Base-by-base conservation (phyloP, 495 filamentous ascomycete genomes). In the Trichocladium antarcticum region DNA sequence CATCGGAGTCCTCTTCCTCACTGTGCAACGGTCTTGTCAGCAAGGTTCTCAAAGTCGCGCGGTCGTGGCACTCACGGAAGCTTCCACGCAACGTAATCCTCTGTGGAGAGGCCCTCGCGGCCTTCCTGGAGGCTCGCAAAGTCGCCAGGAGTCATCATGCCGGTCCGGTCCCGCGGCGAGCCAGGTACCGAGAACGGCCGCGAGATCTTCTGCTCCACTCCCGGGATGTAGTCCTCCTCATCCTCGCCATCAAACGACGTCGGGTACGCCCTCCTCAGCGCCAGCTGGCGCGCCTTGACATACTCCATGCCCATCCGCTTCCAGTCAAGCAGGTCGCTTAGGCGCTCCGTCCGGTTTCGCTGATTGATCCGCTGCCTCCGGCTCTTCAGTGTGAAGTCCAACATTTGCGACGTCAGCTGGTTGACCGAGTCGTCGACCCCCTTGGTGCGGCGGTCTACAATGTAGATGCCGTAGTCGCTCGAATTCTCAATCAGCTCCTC, bases 271-370 rank as follows among this genome's bases (percentile, higher is more conserved):
- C 92, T 79, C 48, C 92, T 74, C 51, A 98, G 70, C 12, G 92
- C 92, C 50, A 98, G 67, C 66, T 97, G 93, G 31, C 92, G 79
- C 29, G 92, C 92, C 70, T 98, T 98, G 68, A 95, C 85, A 56
- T 98, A 98, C 66, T 98, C 92, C 84, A 96, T 79, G 10, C 92
- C 92, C 92, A 98, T 98, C 35, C 92, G 76, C 74, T 98, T 98
- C 92, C 92, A 98, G 67, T 98, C 92, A 39, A 98, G 72, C 27
- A 98, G 74, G 63, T 98, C 92, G 57, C 88, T 93, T 42, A 98
- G 70, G 19, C 92, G 79, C 69, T 98, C 92, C 0, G 93, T 97
- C n/a, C 92, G 80, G 70, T 98, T 98, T 15, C 92, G 80, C 70
- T 96, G 93, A 71, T 98, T 98, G 72, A 98, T 98, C 17, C 92